Base-by-base conservation (phyloP, 371 early-diverging fungal species). In the Paraphysoderma sedebokerense region DNA sequence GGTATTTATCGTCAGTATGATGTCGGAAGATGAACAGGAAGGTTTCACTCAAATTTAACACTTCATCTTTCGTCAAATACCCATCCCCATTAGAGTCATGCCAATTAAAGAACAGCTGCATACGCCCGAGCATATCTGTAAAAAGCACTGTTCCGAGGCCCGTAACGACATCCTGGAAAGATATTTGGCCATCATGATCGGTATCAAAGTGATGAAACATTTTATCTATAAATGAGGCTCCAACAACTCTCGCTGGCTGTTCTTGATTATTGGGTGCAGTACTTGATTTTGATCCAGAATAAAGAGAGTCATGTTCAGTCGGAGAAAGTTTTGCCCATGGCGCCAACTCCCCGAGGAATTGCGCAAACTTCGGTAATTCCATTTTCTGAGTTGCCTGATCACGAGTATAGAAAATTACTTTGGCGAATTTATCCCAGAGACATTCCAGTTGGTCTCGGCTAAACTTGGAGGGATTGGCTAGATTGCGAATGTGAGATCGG, bases 391-490 rank as follows among this genome's bases (percentile, higher is more conserved):
- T 44, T 1, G 42, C 50, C 13, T 47, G 38, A 1, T 37, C 11
- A 22, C 37, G 46, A 49, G 68, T 69, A 50, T 87, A 85, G 55
- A 81, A 92, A 38, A 86, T 59, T 0, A 85, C 87, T 35, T 70
- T 75, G 55, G 82, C 86, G 64, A 76, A 93, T 36, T 81, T 72
- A 57, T 96, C 92, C 59, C 92, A 93, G 22, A 96, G 60, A 26
- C 77, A 68, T 23, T 82, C 70, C 29, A 93, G 61, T 51, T 92
- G 81, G 27, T 87, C 82, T 52, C 87, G 86, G 49, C 74, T 74
- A 46, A 96, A 85, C 26, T 76, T 76, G 35, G 74, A 72, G 5
- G 69, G 68, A 36, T 80, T 70, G 1, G 70, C 61, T 23, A 96
- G 60, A 54, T 87, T 85, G 15, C 95, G 79, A 24, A 93, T 67